Evolutionary conservation across 2,329 filamentous ascomycete genomes (phyloP).

Genomic region (Microsporum canis): DNA sequence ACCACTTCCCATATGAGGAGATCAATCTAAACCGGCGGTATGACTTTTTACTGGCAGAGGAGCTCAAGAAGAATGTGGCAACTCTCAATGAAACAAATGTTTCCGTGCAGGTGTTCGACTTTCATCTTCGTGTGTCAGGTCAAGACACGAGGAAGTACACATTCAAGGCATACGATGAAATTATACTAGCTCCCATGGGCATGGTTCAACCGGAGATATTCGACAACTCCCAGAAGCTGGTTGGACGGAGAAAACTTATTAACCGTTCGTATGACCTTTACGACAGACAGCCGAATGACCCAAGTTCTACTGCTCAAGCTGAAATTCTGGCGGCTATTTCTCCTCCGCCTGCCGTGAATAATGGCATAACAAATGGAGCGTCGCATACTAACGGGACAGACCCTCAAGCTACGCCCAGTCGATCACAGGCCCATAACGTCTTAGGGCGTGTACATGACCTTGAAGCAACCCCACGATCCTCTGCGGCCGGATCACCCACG

Average conservation of each 20-base stretch:
- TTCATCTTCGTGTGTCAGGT: slow-evolving; percentile 78
- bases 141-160: slow-evolving; percentile 85
- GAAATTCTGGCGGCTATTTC: slow-evolving; percentile 47
- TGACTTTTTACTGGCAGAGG: slow-evolving; percentile 86
- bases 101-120: slow-evolving; percentile 76
- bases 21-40: slow-evolving; percentile 85
- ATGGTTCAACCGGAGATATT: slow-evolving; percentile 84
- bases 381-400: slow-evolving; percentile 19
- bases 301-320: slow-evolving; percentile 70
- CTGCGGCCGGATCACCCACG: slow-evolving; percentile 74
- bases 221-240: slow-evolving; percentile 68
- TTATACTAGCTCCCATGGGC: slow-evolving; percentile 85
- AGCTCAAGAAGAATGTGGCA: slow-evolving; percentile 86
- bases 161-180: slow-evolving; percentile 96
- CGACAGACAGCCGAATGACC: slow-evolving; percentile 85
- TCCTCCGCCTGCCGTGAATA: slow-evolving; percentile 23
- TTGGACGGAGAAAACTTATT: slow-evolving; percentile 66
- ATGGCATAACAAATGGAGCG: slow-evolving; percentile 26
- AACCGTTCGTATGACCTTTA: slow-evolving; percentile 88
- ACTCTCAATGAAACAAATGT: slow-evolving; percentile 85
- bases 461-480: slow-evolving; percentile 70
- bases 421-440: slow-evolving; percentile 55
- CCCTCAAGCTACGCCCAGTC: slow-evolving; percentile 35
- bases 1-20: slow-evolving; percentile 89
- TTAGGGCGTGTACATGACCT: slow-evolving; percentile 56